Conservation (phyloP, 176 grass and related monocot species). For the Saccharum spontaneum region DNA sequence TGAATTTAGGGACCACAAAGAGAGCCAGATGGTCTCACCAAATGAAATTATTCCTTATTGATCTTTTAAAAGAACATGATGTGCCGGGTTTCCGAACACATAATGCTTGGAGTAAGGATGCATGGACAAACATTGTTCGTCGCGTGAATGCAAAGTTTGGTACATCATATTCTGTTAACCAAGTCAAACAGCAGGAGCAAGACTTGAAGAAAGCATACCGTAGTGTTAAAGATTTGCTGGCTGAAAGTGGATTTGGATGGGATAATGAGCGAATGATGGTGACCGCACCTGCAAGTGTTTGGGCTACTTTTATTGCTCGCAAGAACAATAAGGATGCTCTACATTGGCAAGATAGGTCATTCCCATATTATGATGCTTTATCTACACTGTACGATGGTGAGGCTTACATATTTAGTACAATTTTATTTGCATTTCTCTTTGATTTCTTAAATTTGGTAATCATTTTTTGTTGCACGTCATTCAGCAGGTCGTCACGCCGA, state of each 20-base stretch:
- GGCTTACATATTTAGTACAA: no score
- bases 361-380: neutral
- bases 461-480: neutral
- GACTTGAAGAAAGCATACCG: neutral
- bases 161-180: neutral
- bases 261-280: neutral
- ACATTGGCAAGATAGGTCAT: neutral
- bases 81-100: neutral
- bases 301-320: neutral
- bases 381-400: neutral
- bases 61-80: neutral
- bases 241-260: conserved; percentile 26
- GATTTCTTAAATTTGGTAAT: no score
- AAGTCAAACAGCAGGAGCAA: conserved; percentile 11
- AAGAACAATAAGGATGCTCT: neutral
- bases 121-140: conserved; percentile 9
- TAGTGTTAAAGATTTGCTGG: neutral
- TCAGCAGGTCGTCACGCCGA: neutral
- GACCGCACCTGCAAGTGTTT: neutral
- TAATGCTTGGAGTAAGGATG: conserved; percentile 2
- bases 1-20: neutral
- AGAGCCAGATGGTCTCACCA: neutral
- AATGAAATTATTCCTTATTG: neutral
- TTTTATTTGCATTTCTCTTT: no score
- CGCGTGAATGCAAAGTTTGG: neutral